These are phyloP conservation scores for Yarrowia hollandica DNA, from an alignment of 805 yeast genomes.

Conservation along the genomic window DNA sequence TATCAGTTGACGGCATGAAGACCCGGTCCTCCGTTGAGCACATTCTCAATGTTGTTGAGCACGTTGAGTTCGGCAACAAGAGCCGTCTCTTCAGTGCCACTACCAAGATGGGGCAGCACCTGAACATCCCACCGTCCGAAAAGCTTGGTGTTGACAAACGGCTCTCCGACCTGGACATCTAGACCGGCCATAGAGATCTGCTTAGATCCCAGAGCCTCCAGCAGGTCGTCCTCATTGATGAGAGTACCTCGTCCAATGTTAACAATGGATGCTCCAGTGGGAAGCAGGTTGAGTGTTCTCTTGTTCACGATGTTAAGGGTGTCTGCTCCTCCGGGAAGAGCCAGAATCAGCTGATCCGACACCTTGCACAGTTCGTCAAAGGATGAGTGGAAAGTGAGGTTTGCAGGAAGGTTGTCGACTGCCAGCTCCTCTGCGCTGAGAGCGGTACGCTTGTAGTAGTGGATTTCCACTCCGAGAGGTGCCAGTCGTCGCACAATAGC, in stretches of 20 bases:
- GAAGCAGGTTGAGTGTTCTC: slow-evolving; percentile 49
- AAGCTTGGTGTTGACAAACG: slow-evolving; percentile 52
- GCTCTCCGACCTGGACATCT: slow-evolving; percentile 72
- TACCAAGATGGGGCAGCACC: slow-evolving; percentile 71
- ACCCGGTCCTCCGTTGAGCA: slow-evolving; percentile 30
- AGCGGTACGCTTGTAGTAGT: slow-evolving; percentile 58
- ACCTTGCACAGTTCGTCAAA: slow-evolving; percentile 48
- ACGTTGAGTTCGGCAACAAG: slow-evolving; percentile 50
- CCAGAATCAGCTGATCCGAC: slow-evolving; percentile 60
- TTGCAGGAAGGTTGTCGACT: slow-evolving; percentile 42
- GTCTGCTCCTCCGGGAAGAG: slow-evolving; percentile 63
- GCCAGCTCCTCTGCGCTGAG: slow-evolving; percentile 44
- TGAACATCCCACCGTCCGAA: slow-evolving; percentile 61
- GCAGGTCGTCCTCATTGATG: slow-evolving; percentile 64
- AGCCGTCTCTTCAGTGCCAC: slow-evolving; percentile 49
- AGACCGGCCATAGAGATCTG: slow-evolving; percentile 65
- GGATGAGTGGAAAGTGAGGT: slow-evolving; percentile 45
- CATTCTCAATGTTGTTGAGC: slow-evolving; percentile 50
- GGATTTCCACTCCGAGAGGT: slow-evolving; percentile 63
- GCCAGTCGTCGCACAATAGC: slow-evolving; percentile 57
- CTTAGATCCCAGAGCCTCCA: slow-evolving; percentile 60
- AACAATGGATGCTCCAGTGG: slow-evolving; percentile 59
- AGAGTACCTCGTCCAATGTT: slow-evolving; percentile 77
- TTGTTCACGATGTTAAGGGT: slow-evolving; percentile 58
- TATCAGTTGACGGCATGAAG: slow-evolving; percentile 6